A percentile compares a stretch with the other conserved stretches of the same genome.
These are phyloP conservation scores for Wakefieldia striispora DNA, from an alignment of 768 basidiomycete species.

Conservation along the genomic window DNA sequence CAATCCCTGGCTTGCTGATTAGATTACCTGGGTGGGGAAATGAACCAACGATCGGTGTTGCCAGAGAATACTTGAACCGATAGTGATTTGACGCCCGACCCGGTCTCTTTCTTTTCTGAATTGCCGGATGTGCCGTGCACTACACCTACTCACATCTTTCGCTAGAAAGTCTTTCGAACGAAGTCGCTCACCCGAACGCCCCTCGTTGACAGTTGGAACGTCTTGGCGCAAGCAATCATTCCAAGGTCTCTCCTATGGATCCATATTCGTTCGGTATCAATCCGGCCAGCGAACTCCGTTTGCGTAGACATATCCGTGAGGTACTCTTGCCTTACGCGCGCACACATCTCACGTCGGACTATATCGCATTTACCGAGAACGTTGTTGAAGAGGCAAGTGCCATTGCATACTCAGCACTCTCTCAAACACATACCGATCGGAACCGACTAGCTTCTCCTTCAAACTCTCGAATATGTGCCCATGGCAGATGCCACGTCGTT, in stretches of 20 bases:
- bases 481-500: slow-evolving; percentile 51
- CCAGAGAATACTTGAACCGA: not conserved
- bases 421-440: not conserved
- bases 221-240: not conserved
- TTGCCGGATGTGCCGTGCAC: too few species aligned
- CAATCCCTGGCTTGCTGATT: not conserved
- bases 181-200: too few species aligned
- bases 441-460: slow-evolving; percentile 38
- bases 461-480: slow-evolving; percentile 43
- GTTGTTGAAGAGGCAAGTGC: slow-evolving; percentile 44
- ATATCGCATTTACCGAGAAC: slow-evolving; percentile 51
- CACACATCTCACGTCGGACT: slow-evolving; percentile 52
- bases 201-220: not conserved
- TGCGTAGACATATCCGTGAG: slow-evolving; percentile 48
- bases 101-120: too few species aligned
- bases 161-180: too few species aligned
- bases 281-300: slow-evolving; percentile 19
- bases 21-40: not conserved
- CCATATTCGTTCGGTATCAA: slow-evolving; percentile 16
- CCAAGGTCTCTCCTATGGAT: slow-evolving; percentile 8
- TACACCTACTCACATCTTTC: too few species aligned
- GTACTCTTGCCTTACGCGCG: slow-evolving; percentile 54
- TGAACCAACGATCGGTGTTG: slow-evolving; percentile 1
- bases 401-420: not conserved
- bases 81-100: not conserved